Base-by-base conservation (phyloP, 257 asterid genomes). In the Petunia secreta region DNA sequence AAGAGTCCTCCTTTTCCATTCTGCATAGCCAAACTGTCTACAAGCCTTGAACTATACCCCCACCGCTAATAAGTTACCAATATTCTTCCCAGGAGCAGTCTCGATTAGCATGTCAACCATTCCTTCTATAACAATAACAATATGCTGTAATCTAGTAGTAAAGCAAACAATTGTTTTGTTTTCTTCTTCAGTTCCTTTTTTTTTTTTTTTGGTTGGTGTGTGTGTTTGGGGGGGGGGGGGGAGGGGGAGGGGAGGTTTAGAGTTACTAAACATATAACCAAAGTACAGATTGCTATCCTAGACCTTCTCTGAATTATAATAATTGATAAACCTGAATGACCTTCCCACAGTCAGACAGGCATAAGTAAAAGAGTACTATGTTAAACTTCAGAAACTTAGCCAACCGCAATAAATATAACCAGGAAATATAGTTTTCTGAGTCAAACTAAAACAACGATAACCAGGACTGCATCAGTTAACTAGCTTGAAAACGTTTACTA, bases 351-450 rank as follows among this genome's bases (percentile, higher is more conserved):
- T 57, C 36, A 57, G 36, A 36, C 36, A 57, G 63, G n/a, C 63
- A 57, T n/a, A 57, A 57, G 36, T 57, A 36, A 14, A 15, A 57
- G 15, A 57, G 63, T 15, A 57, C 63, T 4, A 57, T 57, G 63
- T 57, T 57, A 57, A 4, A 57, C 36, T 36, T 1, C 36, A 57
- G 60, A 4, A 62, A 62, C 67, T 62, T 62, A 2, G 4, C 68
- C 59, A 46, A 58, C 25, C 14, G 77, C 25, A 38, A 69, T 69
- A 69, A 52, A 69, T 69, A 16, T 46, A 34, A 48, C 59, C 77
- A 69, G 43, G 59, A 69, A 46, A 69, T 15, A 16, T 7, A 46
- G 6, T 69, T 34, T 46, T 34, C 16, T 25, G 25, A 46, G 41
- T 69, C 77, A 3, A 6, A 46, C 46, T 48, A 69, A 25, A 68